phyloP scores from a whole-genome alignment of 768 basidiomycete species.

The Termitomyces sp. region DNA sequence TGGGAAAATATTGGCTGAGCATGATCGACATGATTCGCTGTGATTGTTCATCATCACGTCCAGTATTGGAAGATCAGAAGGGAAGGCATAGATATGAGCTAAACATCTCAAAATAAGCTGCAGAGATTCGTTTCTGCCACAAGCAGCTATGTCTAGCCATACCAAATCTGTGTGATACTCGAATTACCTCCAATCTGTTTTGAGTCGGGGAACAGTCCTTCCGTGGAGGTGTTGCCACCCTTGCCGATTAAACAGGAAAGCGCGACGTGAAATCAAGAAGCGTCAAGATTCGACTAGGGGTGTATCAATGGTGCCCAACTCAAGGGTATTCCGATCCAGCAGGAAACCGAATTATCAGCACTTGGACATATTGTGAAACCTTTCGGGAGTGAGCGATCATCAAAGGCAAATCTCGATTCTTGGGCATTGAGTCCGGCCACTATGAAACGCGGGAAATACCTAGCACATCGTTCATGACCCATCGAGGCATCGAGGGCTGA shows the following conservation, averaged over 20 bases:
- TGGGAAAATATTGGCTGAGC: neutral
- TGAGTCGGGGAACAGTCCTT: neutral
- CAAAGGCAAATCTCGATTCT: neutral
- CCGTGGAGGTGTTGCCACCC: too few relatives aligned
- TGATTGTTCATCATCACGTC: neutral
- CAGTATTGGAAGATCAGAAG: neutral
- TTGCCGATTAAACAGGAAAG: too few relatives aligned
- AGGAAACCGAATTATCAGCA: neutral
- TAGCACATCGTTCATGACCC: neutral
- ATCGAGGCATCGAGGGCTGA: neutral
- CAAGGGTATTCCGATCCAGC: neutral
- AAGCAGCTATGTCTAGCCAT: neutral
- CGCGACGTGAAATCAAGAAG: neutral
- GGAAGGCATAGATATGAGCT: neutral
- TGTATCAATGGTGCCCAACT: neutral
- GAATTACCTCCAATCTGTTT: neutral
- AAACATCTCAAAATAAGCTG: neutral
- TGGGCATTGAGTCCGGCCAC: neutral
- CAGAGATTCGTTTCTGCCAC: neutral
- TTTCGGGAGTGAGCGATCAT: neutral
- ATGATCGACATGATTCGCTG: neutral
- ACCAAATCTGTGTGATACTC: neutral
- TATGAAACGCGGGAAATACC: neutral
- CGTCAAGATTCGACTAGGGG: neutral
- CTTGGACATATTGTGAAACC: neutral